phyloP scores from a whole-genome alignment of 768 basidiomycete species.

The Kondoa malvinella region DNA sequence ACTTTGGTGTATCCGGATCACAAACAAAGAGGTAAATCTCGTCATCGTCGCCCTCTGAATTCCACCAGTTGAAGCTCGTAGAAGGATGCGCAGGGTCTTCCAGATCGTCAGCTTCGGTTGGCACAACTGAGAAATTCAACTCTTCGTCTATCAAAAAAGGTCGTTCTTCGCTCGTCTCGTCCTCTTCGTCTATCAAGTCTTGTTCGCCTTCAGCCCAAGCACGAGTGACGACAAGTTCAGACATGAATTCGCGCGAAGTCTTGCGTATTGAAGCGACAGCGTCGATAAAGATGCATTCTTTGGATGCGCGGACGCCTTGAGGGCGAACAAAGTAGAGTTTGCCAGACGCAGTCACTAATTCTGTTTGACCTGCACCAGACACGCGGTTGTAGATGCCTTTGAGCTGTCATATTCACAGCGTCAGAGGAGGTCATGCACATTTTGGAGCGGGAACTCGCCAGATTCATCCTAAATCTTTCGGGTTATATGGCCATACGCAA shows the following conservation, averaged over 20 bases:
- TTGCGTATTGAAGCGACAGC: constrained; percentile 87
- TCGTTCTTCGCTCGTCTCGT: constrained; percentile 58
- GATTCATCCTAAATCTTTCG: no score
- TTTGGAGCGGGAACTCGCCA: background rate
- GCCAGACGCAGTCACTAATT: constrained; percentile 34
- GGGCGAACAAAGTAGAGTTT: constrained; percentile 81
- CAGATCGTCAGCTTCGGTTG: constrained; percentile 47
- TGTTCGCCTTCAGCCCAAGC: constrained; percentile 96
- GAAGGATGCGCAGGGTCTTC: constrained; percentile 37
- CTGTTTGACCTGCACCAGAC: background rate
- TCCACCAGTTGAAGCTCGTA: constrained; percentile 75
- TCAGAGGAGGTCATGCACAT: background rate
- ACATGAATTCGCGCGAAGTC: constrained; percentile 49
- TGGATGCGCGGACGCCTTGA: constrained; percentile 70
- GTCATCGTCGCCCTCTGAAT: constrained; percentile 65
- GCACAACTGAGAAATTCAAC: constrained; percentile 49
- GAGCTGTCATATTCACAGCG: background rate
- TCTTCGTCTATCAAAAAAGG: constrained; percentile 80
- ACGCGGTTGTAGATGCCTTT: background rate
- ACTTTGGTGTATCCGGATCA: constrained; percentile 37
- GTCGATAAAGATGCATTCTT: constrained; percentile 95
- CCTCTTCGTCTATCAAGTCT: constrained; percentile 82
- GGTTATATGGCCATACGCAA: no score
- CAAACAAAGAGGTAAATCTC: constrained; percentile 80
- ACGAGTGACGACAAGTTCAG: constrained; percentile 81